Conservation (phyloP, 1,284 basidiomycete genomes). For the Earliella scabrosa region DNA sequence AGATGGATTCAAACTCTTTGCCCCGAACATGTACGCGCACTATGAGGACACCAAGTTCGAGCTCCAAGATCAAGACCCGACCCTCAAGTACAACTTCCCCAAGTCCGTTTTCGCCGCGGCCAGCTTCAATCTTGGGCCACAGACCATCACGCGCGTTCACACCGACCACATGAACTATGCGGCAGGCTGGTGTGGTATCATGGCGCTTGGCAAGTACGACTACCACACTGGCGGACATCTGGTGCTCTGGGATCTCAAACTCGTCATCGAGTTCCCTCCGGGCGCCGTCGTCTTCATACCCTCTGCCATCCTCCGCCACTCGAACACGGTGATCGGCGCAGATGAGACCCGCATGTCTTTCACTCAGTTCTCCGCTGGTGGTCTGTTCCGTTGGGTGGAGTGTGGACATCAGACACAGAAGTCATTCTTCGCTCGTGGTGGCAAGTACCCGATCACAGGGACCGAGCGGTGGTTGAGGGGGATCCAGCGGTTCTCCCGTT, state of each 20-base stretch:
- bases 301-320: conserved; percentile 31
- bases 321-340: conserved; percentile 25
- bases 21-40: conserved; percentile 10
- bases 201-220: conserved; percentile 29
- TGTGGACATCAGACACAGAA: conserved; percentile 16
- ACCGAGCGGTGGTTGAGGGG: too few relatives aligned
- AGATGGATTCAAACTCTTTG: conserved; percentile 8
- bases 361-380: conserved; percentile 31
- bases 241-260: conserved; percentile 27
- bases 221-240: conserved; percentile 30
- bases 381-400: conserved; percentile 30
- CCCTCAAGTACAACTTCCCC: neutral
- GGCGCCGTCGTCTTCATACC: conserved; percentile 31
- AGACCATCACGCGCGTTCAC: conserved; percentile 14
- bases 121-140: conserved; percentile 29
- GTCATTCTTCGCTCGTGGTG: neutral
- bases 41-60: conserved; percentile 1
- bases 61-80: neutral
- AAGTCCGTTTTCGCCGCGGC: conserved; percentile 12
- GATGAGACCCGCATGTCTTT: conserved; percentile 29
- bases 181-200: conserved; percentile 30
- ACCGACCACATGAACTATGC: conserved; percentile 27
- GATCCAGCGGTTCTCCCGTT: too few relatives aligned
- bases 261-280: conserved; percentile 32
- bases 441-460: too few relatives aligned